Base-by-base conservation (phyloP, 2,329 filamentous ascomycete species). In the Pseudocercospora fijiensis region DNA sequence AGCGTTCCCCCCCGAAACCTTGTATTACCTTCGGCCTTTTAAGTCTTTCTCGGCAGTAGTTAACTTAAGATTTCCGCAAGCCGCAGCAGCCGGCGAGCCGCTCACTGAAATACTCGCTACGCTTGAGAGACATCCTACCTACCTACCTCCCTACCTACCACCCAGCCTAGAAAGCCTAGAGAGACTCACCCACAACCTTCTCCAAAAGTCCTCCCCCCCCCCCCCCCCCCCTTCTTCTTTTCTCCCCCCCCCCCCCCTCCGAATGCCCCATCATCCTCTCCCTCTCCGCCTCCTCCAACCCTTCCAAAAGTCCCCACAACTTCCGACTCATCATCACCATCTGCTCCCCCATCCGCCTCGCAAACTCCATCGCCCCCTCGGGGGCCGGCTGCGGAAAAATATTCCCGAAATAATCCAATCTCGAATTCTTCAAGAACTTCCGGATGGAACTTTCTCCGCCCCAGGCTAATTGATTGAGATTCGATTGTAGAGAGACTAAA, bases 401-500 rank as follows among this genome's bases (percentile, higher is more conserved):
- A 11, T 33, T 37, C 1, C 58, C 57, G 30, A 59, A 64, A 43
- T 52, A 63, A 49, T 70, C 63, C 55, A 70, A 28, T 7, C 68
- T 63, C 41, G 45, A 53, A 5, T 52, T n/a, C 3, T 16, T 7
- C 8, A 67, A 26, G 67, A 67, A 70, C 2, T 60, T 33, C 18
- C 52, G 22, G 2, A 65, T 65, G 52, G 65, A 60, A 0, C 62
- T 58, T 10, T 64, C 58, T 2, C 16, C 1, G 8, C 24, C 28
- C 67, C 68, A 70, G 11, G 22, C 11, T 24, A 66, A 18, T n/a
- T 43, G 55, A 30, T 66, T 67, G 11, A 51, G 28, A 28, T 65
- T 47, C 3, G 30, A 53, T 20, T 63, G 62, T 27, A 63, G 30
- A 0, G 45, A 58, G 11, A 59, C 37, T 13, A 63, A n/a, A 4